Evolutionary conservation across 805 yeast species (phyloP).

Genomic region (Yarrowia osloensis): DNA sequence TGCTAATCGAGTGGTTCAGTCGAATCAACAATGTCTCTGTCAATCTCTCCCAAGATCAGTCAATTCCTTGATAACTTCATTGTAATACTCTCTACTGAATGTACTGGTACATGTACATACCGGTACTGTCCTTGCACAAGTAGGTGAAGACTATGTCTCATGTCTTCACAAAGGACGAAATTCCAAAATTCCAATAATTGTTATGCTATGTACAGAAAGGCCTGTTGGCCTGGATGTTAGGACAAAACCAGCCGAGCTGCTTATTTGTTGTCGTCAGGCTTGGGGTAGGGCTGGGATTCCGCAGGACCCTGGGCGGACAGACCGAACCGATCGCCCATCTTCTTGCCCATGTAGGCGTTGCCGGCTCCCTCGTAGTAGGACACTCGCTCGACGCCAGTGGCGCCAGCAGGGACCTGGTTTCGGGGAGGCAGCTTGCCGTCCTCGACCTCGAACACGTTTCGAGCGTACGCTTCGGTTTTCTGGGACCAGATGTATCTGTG

Average conservation of each 20-base stretch:
- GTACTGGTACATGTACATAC: no score
- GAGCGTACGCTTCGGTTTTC: constrained; percentile 20
- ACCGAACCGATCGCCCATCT: constrained; percentile 29
- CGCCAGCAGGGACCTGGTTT: constrained; percentile 23
- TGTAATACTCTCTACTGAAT: no score
- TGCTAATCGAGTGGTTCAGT: no score
- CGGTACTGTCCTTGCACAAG: no score
- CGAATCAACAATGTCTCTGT: no score
- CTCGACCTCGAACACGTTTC: constrained; percentile 31
- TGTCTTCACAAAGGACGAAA: no score
- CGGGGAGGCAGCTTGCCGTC: constrained; percentile 38
- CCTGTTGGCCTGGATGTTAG: not conserved
- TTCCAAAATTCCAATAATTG: not conserved
- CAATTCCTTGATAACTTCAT: no score
- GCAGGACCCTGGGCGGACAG: constrained; percentile 18
- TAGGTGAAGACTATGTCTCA: no score
- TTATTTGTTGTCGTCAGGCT: constrained; percentile 5
- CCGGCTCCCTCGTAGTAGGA: constrained; percentile 46
- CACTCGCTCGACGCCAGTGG: constrained; percentile 37
- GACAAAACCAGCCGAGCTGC: not conserved
- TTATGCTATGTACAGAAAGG: constrained; percentile 11
- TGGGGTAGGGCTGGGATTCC: constrained; percentile 13
- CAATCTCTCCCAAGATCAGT: no score
- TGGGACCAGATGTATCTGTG: constrained; percentile 28
- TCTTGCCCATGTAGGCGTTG: constrained; percentile 40